phyloP scores from a whole-genome alignment of 129 eudicot genomes.

The Flaveria brownii region DNA sequence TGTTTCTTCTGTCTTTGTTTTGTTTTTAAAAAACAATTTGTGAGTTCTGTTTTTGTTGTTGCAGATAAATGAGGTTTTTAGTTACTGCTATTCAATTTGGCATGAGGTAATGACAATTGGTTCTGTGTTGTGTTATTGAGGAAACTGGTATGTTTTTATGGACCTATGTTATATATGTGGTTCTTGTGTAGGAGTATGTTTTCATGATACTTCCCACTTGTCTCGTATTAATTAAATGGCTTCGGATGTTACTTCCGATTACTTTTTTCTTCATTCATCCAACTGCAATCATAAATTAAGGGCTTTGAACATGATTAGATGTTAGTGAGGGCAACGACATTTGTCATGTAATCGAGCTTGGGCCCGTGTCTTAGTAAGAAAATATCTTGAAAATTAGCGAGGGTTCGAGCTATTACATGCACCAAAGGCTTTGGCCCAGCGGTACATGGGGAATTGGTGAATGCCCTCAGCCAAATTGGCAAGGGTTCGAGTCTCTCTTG shows the following conservation, averaged over 20 bases:
- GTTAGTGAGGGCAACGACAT: neutral
- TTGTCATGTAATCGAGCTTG: neutral
- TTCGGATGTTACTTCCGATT: neutral
- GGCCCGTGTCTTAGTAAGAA: neutral
- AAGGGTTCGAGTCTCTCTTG: no score
- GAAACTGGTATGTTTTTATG: slow-evolving; percentile 2
- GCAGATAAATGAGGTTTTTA: slow-evolving; percentile 36
- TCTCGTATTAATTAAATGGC: neutral
- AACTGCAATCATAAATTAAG: neutral
- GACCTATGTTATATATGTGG: slow-evolving; percentile 1
- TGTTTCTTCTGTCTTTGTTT: neutral
- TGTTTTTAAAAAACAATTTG: neutral
- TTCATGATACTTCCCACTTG: neutral
- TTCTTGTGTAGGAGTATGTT: neutral
- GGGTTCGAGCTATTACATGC: no score
- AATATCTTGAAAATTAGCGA: no score
- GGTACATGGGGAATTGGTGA: no score
- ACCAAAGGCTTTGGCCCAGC: no score
- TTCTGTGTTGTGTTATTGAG: slow-evolving; percentile 5
- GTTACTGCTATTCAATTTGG: slow-evolving; percentile 6
- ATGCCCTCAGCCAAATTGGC: no score
- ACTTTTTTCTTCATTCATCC: neutral
- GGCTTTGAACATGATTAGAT: neutral
- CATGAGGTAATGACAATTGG: neutral
- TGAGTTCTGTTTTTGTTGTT: slow-evolving; percentile 18